These are phyloP conservation scores for Ramaria rubella DNA, from an alignment of 768 basidiomycete species.

Conservation along the genomic window DNA sequence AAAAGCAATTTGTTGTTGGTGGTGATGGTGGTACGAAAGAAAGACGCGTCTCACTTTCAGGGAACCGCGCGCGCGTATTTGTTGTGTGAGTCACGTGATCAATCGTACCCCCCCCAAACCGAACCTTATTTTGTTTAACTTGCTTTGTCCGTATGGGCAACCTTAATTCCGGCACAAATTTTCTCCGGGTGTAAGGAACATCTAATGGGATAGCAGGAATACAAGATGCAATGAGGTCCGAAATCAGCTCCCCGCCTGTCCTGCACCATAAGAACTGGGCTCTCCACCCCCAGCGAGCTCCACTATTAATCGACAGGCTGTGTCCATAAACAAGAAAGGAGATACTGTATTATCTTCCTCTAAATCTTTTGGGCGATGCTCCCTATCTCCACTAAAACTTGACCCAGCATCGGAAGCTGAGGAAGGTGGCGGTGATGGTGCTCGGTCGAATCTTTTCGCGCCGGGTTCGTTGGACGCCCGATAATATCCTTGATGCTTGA, in stretches of 20 bases:
- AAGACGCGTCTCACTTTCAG: no score
- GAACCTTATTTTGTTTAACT: no score
- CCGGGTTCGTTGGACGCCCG: conserved; percentile 60
- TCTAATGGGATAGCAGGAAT: no score
- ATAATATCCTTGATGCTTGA: conserved; percentile 96
- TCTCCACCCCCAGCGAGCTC: conserved; percentile 77
- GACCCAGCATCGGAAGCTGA: conserved; percentile 15
- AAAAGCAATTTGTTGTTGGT: no score
- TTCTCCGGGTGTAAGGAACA: no score
- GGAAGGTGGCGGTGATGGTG: conserved; percentile 13
- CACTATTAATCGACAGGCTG: conserved; percentile 87
- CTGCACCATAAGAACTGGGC: neutral
- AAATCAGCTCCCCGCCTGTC: neutral
- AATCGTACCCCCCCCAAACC: no score
- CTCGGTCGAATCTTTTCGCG: conserved; percentile 68
- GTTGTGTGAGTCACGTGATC: no score
- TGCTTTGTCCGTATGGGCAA: no score
- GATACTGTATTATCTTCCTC: conserved; percentile 56
- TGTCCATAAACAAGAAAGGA: conserved; percentile 96
- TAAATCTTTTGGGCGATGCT: conserved; percentile 1
- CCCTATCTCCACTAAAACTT: neutral
- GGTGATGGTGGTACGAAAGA: no score
- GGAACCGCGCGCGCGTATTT: no score
- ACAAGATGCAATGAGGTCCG: neutral
- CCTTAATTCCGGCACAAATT: no score